These are phyloP conservation scores for Puccinia hordei DNA, from an alignment of 1,284 basidiomycete genomes.

Conservation along the genomic window DNA sequence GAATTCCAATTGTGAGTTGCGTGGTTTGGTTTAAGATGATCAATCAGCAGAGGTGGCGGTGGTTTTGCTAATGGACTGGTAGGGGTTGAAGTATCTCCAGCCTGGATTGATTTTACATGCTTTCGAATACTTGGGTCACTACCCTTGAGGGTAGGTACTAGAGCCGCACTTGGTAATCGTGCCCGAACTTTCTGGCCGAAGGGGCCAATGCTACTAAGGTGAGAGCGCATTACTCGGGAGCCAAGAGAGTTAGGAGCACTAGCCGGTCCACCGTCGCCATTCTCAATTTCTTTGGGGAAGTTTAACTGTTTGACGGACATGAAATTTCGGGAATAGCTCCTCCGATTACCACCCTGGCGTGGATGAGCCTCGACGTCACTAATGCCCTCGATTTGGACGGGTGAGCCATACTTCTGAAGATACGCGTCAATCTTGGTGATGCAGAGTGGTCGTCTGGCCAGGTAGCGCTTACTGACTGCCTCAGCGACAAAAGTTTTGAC, in stretches of 20 bases:
- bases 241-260: conserved; percentile 42
- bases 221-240: conserved; percentile 47
- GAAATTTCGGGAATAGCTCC: conserved; percentile 52
- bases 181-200: conserved; percentile 24
- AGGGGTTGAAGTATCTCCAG: neutral
- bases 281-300: conserved; percentile 25
- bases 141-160: conserved; percentile 16
- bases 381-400: conserved; percentile 53
- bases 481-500: conserved; percentile 56
- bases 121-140: neutral
- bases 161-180: conserved; percentile 23
- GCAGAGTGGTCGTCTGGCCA: conserved; percentile 55
- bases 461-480: conserved; percentile 54
- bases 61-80: neutral
- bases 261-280: conserved; percentile 33
- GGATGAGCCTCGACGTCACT: conserved; percentile 51
- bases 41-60: conserved; percentile 6
- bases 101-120: neutral
- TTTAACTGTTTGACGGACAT: conserved; percentile 52
- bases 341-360: conserved; percentile 14
- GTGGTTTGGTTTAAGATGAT: conserved; percentile 50
- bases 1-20: conserved; percentile 20
- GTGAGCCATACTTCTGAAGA: conserved; percentile 54
- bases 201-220: conserved; percentile 42
- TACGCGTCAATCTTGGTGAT: conserved; percentile 56